A percentile compares a stretch with the other conserved stretches of the same genome.
Conservation (phyloP, 2,329 filamentous ascomycete species). For the Byssoonygena ceratinophila region DNA sequence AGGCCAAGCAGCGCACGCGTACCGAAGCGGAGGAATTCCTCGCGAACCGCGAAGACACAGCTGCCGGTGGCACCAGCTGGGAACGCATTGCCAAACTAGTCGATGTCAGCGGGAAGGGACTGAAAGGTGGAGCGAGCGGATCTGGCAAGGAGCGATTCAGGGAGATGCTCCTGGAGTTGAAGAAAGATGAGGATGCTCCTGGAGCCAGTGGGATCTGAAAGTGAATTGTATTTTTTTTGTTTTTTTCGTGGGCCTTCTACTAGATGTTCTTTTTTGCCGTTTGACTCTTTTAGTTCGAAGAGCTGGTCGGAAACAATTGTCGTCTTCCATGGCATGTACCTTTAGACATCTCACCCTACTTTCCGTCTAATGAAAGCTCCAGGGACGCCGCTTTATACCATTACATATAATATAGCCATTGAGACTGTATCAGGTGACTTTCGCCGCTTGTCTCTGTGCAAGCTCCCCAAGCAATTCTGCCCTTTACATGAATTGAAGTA, state of each 20-base stretch:
- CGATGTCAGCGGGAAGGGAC: slow-evolving; percentile 90
- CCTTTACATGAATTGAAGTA: no score
- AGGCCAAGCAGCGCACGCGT: slow-evolving; percentile 74
- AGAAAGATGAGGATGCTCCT: slow-evolving; percentile 83
- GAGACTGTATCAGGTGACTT: background rate
- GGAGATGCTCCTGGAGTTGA: slow-evolving; percentile 73
- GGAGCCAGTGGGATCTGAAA: slow-evolving; percentile 43
- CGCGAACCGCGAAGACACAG: slow-evolving; percentile 77
- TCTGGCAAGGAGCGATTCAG: slow-evolving; percentile 95
- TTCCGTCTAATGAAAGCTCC: background rate
- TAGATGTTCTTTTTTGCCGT: no score
- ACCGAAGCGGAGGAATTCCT: slow-evolving; percentile 92
- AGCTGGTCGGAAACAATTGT: no score
- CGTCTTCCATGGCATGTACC: background rate
- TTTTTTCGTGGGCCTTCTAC: background rate
- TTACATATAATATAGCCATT: background rate
- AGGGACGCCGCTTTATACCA: background rate
- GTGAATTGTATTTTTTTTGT: background rate
- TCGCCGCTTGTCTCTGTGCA: no score
- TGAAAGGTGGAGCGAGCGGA: slow-evolving; percentile 72
- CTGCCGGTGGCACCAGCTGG: slow-evolving; percentile 93
- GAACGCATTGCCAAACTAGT: slow-evolving; percentile 95
- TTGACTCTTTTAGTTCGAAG: no score
- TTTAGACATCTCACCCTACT: background rate
- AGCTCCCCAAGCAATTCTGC: no score